Evolutionary conservation across 2,329 filamentous ascomycete species (phyloP).

Genomic region (Tolypocladium album): DNA sequence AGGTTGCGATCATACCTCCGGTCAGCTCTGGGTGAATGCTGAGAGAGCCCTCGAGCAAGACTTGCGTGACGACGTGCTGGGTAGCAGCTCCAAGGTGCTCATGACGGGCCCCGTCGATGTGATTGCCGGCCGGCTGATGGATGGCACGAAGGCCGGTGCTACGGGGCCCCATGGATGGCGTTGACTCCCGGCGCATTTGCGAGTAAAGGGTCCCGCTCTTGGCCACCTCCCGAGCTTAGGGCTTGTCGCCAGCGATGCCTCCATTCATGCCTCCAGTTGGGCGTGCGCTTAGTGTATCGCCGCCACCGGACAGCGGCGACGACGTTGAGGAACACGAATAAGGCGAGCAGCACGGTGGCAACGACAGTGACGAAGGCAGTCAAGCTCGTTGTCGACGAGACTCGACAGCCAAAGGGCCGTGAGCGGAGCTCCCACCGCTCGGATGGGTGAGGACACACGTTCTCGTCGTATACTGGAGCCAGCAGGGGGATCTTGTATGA

Average conservation of each 20-base stretch:
- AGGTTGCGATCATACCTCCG: constrained; percentile 79
- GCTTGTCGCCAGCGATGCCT: constrained; percentile 7
- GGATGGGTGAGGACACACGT: constrained; percentile 41
- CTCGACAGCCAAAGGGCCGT: constrained; percentile 22
- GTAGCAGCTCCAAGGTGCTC: background rate
- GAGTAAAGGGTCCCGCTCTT: constrained; percentile 20
- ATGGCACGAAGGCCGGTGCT: background rate
- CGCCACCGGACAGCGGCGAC: constrained; percentile 9
- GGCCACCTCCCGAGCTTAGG: constrained; percentile 4
- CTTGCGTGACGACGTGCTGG: background rate
- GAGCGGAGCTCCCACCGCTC: constrained; percentile 28
- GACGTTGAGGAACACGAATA: constrained; percentile 9
- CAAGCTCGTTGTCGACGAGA: constrained; percentile 23
- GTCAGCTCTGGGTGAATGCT: constrained; percentile 65
- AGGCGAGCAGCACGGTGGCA: constrained; percentile 15
- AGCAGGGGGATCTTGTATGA: constrained; percentile 31
- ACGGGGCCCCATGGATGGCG: background rate
- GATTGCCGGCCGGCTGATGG: background rate
- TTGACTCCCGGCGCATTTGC: constrained; percentile 1
- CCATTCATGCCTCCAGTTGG: constrained; percentile 8
- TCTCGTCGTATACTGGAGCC: constrained; percentile 36
- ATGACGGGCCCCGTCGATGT: background rate
- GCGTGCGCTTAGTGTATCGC: constrained; percentile 9
- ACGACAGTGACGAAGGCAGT: constrained; percentile 15
- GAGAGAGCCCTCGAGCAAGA: background rate